Base-by-base conservation (phyloP, 495 filamentous ascomycete genomes). In the Xylaria grammica region DNA sequence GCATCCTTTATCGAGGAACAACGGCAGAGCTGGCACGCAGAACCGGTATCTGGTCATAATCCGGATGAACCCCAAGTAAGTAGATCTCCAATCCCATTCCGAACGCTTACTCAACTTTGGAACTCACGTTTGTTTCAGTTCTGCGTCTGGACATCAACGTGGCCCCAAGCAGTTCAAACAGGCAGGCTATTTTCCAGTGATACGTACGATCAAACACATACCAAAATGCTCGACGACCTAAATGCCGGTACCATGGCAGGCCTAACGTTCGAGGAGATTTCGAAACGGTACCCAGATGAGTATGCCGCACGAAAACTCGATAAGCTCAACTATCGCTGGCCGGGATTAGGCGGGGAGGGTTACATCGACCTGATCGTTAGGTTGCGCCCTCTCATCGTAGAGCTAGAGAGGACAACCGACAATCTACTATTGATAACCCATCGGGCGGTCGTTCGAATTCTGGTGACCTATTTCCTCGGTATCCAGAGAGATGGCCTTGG, bases 61-160 rank as follows among this genome's bases (percentile, higher is more conserved):
- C 45, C 58, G 30, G 58, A 61, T 11, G 22, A 30, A 42, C 38
- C 57, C 13, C 54, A 57, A 19, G 54, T 57, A 0, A 45, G 54
- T 45, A 49, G 19, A 1, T 22, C 10, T 50, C 19, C 38, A 11
- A 46, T 11, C 22, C 20, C 17, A 79, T 27, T 75, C 88, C 66
- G 81, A 91, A 89, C 70, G 9, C 20, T 38, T 40, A 6, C 15
- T n/a, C n/a, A 26, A 42, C 10, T 27, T 24, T n/a, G 30, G 7
- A 22, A 30, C 54, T 57, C 3, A 57, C 22, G 2, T 57, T 26
- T 57, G 3, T 22, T 22, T 24, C 90, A 89, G 70, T 94, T 93
- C 74, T 94, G 91, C 72, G 90, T 94, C 24, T 94, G 91, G 91
- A 92, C 91, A 5, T 90, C 87, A 4, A 94, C 93, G 90, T 84